Evolutionary conservation across 2,329 filamentous ascomycete genomes (phyloP).

Genomic region (Chrysosphaeria jannelii): DNA sequence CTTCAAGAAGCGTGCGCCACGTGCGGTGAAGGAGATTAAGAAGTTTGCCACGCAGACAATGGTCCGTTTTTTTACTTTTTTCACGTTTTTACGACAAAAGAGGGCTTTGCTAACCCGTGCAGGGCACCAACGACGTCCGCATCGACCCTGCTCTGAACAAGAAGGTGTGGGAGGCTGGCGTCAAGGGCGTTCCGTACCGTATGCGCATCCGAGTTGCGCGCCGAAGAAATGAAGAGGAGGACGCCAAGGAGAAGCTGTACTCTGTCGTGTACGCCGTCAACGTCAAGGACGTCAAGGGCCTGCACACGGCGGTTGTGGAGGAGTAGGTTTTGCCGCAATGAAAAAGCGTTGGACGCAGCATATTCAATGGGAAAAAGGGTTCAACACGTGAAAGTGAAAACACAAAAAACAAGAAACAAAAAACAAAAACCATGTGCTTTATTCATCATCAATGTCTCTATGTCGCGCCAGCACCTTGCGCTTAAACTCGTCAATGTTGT

Average conservation of each 20-base stretch:
- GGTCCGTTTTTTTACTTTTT: conserved; percentile 29
- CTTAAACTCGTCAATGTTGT: conserved; percentile 65
- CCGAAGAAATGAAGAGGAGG: conserved; percentile 99
- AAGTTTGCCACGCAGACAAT: conserved; percentile 77
- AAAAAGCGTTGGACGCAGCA: too few species aligned
- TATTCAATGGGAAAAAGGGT: too few species aligned
- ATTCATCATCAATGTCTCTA: conserved; percentile 33
- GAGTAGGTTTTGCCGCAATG: conserved; percentile 19
- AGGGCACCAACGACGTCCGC: conserved; percentile 94
- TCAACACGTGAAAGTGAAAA: neutral
- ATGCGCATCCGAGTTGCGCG: conserved; percentile 94
- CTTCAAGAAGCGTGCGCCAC: conserved; percentile 99
- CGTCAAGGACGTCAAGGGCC: conserved; percentile 97
- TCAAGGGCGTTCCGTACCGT: conserved; percentile 97
- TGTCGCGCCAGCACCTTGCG: conserved; percentile 34
- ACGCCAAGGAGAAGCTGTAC: conserved; percentile 98
- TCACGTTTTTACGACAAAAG: neutral
- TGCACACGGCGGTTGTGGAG: conserved; percentile 70
- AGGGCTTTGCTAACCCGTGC: conserved; percentile 1
- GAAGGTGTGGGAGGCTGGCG: conserved; percentile 98
- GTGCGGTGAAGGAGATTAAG: conserved; percentile 99
- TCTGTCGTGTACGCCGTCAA: conserved; percentile 99
- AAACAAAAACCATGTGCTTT: conserved; percentile 1
- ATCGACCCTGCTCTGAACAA: conserved; percentile 98
- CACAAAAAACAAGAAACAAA: neutral